Evolutionary conservation across 768 basidiomycete species (phyloP).

Genomic region (Omphalotus guepiniiformis): DNA sequence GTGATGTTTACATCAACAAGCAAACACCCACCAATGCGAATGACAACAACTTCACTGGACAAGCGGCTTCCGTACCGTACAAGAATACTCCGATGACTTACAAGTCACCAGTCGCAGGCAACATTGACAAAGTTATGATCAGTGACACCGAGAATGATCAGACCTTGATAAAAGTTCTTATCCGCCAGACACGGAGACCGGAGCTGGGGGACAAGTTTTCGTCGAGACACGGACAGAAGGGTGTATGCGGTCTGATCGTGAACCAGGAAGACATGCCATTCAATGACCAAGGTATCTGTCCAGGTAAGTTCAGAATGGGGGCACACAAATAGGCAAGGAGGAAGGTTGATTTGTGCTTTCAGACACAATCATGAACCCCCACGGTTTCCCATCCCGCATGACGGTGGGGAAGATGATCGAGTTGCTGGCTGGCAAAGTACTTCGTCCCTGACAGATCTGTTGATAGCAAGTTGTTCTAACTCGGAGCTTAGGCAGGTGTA

Average conservation of each 20-base stretch:
- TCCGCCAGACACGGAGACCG: constrained; percentile 93
- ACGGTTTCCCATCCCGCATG: constrained; percentile 99
- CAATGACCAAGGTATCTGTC: constrained; percentile 94
- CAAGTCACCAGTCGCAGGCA: constrained; percentile 89
- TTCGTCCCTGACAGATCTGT: not conserved
- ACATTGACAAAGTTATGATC: constrained; percentile 97
- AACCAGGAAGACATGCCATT: constrained; percentile 99
- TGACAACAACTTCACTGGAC: constrained; percentile 83
- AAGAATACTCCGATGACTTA: constrained; percentile 91
- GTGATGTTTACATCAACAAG: constrained; percentile 95
- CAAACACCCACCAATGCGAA: constrained; percentile 94
- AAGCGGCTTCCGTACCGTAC: constrained; percentile 80
- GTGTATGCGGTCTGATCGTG: constrained; percentile 97
- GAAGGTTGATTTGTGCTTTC: constrained; percentile 10
- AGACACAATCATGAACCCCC: constrained; percentile 99
- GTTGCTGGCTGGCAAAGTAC: constrained; percentile 88
- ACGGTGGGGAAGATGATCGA: constrained; percentile 99
- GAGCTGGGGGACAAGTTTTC: constrained; percentile 99
- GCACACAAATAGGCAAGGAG: not conserved
- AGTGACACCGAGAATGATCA: constrained; percentile 97
- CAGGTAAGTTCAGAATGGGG: constrained; percentile 47
- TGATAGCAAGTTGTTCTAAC: not conserved
- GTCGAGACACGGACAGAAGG: constrained; percentile 96
- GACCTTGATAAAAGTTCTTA: constrained; percentile 93
- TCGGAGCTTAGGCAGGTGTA: constrained; percentile 71